phyloP scores from a whole-genome alignment of 2,329 filamentous ascomycete species.

The Fusarium euwallaceae region DNA sequence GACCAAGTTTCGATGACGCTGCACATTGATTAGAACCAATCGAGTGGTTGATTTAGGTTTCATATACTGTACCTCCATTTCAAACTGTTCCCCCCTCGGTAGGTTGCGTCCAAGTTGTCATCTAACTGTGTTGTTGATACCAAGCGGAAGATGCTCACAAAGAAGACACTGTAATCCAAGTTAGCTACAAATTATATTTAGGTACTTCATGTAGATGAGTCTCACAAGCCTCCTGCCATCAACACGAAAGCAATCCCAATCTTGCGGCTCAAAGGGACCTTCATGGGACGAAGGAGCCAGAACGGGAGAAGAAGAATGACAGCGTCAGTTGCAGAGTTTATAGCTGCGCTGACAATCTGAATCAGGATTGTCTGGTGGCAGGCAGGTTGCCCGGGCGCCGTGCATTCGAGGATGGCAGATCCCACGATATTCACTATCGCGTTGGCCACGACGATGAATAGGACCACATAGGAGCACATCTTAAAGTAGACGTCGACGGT shows the following conservation, averaged over 20 bases:
- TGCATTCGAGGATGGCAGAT: neutral
- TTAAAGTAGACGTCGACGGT: slow-evolving; percentile 8
- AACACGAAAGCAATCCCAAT: slow-evolving; percentile 16
- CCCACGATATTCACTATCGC: neutral
- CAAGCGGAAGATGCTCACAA: slow-evolving; percentile 19
- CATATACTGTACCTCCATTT: slow-evolving; percentile 10
- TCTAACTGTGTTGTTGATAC: neutral
- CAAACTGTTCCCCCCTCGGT: neutral
- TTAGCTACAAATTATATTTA: neutral
- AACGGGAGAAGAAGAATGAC: slow-evolving; percentile 17
- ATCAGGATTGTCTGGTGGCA: neutral
- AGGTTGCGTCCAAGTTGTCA: neutral
- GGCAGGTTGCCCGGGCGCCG: neutral
- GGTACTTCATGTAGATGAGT: too few species aligned
- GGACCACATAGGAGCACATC: neutral
- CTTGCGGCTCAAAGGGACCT: neutral
- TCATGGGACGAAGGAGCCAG: slow-evolving; percentile 21
- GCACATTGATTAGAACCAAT: neutral
- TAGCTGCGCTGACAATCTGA: neutral
- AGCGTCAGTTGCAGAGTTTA: slow-evolving; percentile 7
- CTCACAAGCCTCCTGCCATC: slow-evolving; percentile 29
- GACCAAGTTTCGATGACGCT: slow-evolving; percentile 25
- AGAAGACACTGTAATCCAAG: neutral
- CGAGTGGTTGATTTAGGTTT: neutral
- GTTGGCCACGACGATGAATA: slow-evolving; percentile 7